Percentiles rank a stretch among this genome's conserved stretches.
Evolutionary conservation across 345 rosid species (phyloP).

Genomic region (Leavenworthia alabamica): DNA sequence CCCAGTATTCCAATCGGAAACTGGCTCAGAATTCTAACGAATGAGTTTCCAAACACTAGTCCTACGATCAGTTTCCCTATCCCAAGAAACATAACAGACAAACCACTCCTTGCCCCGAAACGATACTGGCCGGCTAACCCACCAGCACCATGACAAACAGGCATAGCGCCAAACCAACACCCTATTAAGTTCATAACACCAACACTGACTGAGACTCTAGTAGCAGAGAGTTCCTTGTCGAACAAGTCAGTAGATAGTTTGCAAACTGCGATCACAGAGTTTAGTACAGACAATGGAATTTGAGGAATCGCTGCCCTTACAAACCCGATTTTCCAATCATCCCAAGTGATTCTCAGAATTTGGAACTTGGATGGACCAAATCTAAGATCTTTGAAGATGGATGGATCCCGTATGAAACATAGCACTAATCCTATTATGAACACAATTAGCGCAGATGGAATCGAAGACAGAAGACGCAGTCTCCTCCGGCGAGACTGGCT

Average conservation of each 20-base stretch:
- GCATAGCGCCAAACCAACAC: constrained; percentile 96
- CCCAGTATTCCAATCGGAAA: constrained; percentile 86
- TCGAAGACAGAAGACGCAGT: constrained; percentile 45
- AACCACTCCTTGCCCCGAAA: constrained; percentile 75
- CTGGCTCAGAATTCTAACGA: constrained; percentile 60
- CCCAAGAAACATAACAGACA: constrained; percentile 65
- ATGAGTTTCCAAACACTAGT: constrained; percentile 71
- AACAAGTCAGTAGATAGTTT: constrained; percentile 72
- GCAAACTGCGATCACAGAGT: constrained; percentile 83
- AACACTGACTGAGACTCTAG: constrained; percentile 63
- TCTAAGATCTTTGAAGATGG: constrained; percentile 40
- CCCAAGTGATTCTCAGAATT: constrained; percentile 55
- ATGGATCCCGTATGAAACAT: constrained; percentile 61
- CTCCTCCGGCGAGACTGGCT: constrained; percentile 27
- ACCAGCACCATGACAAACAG: constrained; percentile 87
- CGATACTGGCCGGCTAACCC: constrained; percentile 88
- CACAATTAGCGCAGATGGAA: constrained; percentile 70
- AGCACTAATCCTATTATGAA: constrained; percentile 50
- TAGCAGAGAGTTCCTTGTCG: constrained; percentile 56
- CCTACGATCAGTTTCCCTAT: constrained; percentile 60
- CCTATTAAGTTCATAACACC: constrained; percentile 77
- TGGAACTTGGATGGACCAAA: constrained; percentile 65
- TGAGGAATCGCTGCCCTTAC: constrained; percentile 80
- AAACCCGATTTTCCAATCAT: constrained; percentile 86
- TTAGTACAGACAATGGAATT: constrained; percentile 67